These are phyloP conservation scores for Candida nemodendra DNA, from an alignment of 805 yeast species.

Conservation along the genomic window DNA sequence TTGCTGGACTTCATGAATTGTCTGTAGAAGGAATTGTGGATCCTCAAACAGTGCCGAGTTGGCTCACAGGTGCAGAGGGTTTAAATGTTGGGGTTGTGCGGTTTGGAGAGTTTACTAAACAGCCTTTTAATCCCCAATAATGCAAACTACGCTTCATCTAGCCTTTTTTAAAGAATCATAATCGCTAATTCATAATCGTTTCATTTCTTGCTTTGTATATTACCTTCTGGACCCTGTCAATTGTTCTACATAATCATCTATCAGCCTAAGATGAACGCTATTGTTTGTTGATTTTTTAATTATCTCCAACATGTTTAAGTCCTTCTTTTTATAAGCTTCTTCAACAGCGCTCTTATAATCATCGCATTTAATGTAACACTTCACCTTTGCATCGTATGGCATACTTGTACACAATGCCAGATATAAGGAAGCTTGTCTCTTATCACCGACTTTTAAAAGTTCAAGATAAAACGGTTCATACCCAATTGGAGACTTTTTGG, in stretches of 20 bases:
- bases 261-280: slow-evolving; percentile 19
- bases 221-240: slow-evolving; percentile 24
- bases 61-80: slow-evolving; percentile 80
- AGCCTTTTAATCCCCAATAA: slow-evolving; percentile 1
- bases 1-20: slow-evolving; percentile 75
- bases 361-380: slow-evolving; percentile 51
- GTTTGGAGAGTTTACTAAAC: slow-evolving; percentile 35
- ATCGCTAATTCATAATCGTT: too few species aligned
- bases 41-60: slow-evolving; percentile 61
- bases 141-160: too few species aligned
- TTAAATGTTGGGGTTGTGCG: slow-evolving; percentile 44
- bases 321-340: slow-evolving; percentile 47
- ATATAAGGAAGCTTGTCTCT: slow-evolving; percentile 58
- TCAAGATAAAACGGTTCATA: slow-evolving; percentile 61
- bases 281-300: slow-evolving; percentile 26
- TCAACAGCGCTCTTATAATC: slow-evolving; percentile 50
- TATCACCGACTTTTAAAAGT: slow-evolving; percentile 52
- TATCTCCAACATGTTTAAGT: slow-evolving; percentile 32
- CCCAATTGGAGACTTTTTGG: slow-evolving; percentile 67
- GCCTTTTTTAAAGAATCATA: too few species aligned
- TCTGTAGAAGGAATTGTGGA: slow-evolving; percentile 49
- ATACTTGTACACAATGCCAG: slow-evolving; percentile 50
- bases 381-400: slow-evolving; percentile 45
- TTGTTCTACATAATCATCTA: slow-evolving; percentile 25
- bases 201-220: too few species aligned